Evolutionary conservation across 1,284 basidiomycete genomes (phyloP).

Genomic region (Cutaneotrichosporon spelunceum): DNA sequence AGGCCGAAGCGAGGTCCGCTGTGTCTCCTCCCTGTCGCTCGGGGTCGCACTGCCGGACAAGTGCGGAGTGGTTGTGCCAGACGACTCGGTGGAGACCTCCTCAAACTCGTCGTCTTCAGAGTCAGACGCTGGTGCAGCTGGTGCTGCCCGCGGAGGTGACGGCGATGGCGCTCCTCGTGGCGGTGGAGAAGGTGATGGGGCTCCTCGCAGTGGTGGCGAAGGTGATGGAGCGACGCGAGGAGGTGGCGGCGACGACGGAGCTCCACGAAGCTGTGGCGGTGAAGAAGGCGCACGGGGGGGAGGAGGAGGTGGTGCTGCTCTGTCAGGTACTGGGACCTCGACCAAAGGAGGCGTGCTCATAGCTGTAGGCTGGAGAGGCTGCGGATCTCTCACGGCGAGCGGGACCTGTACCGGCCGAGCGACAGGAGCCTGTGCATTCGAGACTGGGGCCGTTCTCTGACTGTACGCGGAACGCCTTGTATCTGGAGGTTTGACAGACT

Average conservation of each 20-base stretch:
- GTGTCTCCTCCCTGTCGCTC: not conserved
- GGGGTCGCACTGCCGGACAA: not conserved
- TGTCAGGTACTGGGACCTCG: not conserved
- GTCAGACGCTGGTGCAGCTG: conserved; percentile 2
- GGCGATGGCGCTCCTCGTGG: not conserved
- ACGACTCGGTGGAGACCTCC: conserved; percentile 9
- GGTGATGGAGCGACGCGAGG: not conserved
- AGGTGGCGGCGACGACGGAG: not conserved
- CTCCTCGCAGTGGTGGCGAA: not conserved
- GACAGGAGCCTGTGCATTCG: too few relatives aligned
- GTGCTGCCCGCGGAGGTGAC: not conserved
- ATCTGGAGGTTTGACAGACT: conserved; percentile 23
- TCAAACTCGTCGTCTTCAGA: conserved; percentile 30
- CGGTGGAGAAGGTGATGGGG: not conserved
- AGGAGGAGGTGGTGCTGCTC: not conserved
- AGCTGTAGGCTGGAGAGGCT: not conserved
- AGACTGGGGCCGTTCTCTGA: not conserved
- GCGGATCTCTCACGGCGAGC: not conserved
- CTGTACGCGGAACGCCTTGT: not conserved
- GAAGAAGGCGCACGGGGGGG: not conserved
- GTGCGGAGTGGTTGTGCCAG: not conserved
- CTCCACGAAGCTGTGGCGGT: not conserved
- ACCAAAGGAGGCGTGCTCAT: not conserved
- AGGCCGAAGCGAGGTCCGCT: not conserved
- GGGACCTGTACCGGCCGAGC: not conserved